Evolutionary conservation across 495 filamentous ascomycete genomes (phyloP), one percentile per base, ranked within the genome.

Genomic region (Annulohypoxylon maeteangense): DNA sequence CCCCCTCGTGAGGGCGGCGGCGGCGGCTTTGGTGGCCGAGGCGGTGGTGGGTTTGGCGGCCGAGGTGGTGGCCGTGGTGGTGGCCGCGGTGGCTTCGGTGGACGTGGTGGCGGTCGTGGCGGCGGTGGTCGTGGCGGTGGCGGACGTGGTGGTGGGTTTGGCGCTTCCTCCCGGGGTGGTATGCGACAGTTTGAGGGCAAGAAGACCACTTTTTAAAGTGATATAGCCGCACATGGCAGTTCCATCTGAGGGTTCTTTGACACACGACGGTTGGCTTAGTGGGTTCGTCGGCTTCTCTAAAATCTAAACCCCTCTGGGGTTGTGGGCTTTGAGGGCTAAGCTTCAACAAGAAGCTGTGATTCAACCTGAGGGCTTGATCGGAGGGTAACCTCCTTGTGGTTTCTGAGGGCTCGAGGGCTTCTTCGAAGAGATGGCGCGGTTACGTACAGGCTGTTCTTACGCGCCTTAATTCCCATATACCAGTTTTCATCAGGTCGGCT

Each of bases 201-300:
- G 86, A 97, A 96, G 89, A 90, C 88, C 80, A 95, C 91, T 71
- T 98, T 99, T 79, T 92, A 91, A 87, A 68, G 66, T 76, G 74
- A 70, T 25, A 23, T 29, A 68, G 81, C 78, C 77, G 80, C 81
- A 81, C 80, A 77, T 65, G 74, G 70, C 68, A 64, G 65, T 75
- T 60, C 63, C 48, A 74, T 76, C 73, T 76, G 81, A 82, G 81
- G 81, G 80, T 77, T 79, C 74, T 77, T 72, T 62, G 63, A 64
- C 18, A 76, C 77, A 74, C 71, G 78, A 72, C 76, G 71, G 78
- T 80, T 79, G 80, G 82, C 80, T 84, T 83, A 45, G 79, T 82
- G 75, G 82, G 82, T 84, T 72, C 76, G 82, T 84, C 78, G 82
- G 82, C 81, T 83, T 82, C 55, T 67, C 80, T 73, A 78, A 82